Percentiles rank a stretch among this genome's conserved stretches.
These are phyloP conservation scores for Hippophae rhamnoides DNA, from an alignment of 306 rosid species.

Conservation along the genomic window DNA sequence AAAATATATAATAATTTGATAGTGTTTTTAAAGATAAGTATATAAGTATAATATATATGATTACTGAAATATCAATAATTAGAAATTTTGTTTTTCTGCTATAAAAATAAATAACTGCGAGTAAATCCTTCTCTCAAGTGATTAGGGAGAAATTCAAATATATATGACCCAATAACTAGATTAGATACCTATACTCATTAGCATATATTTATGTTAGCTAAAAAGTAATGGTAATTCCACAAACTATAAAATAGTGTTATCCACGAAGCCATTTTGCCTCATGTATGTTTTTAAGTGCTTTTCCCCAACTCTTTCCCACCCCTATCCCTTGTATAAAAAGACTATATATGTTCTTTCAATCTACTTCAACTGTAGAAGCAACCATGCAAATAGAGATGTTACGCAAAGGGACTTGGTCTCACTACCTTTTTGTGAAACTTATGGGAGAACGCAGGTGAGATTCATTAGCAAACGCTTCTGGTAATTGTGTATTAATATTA, in stretches of 20 bases:
- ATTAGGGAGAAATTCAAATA: constrained; percentile 8
- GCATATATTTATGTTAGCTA: constrained; percentile 23
- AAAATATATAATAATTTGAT: too few species aligned
- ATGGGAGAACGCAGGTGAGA: constrained; percentile 64
- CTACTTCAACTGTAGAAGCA: constrained; percentile 14
- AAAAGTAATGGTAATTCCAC: constrained; percentile 42
- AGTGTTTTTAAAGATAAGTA: too few species aligned
- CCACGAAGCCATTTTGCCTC: constrained; percentile 24
- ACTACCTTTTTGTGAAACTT: constrained; percentile 29
- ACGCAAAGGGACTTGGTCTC: constrained; percentile 67
- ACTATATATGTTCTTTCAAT: constrained; percentile 8
- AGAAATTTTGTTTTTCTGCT: too few species aligned
- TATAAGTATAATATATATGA: too few species aligned
- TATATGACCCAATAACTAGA: constrained; percentile 27
- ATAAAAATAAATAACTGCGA: too few species aligned
- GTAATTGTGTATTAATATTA: constrained; percentile 16
- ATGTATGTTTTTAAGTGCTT: constrained; percentile 22
- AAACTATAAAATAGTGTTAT: constrained; percentile 23
- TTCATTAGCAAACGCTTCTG: constrained; percentile 58
- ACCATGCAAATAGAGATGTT: constrained; percentile 27
- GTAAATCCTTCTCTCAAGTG: constrained; percentile 11
- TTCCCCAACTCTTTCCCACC: constrained; percentile 12
- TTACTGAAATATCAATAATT: too few species aligned
- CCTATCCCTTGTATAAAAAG: constrained; percentile 13
- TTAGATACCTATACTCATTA: not conserved